Conservation (phyloP, 345 rosid species). For the Cardamine chenopodiifolia region DNA sequence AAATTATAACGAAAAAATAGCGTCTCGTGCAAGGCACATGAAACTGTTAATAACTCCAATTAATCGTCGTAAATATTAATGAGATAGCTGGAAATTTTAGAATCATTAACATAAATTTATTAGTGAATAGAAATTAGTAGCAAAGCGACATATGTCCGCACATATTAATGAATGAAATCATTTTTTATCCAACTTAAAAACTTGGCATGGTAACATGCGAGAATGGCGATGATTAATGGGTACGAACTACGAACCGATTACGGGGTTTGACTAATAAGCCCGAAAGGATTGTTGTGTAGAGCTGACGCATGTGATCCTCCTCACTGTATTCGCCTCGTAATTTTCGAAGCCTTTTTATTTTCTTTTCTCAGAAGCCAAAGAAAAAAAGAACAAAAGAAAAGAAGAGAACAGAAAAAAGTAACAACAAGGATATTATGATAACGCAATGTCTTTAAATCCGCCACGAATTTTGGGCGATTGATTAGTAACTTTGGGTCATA, state of each 20-base stretch:
- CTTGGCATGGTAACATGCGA: background rate
- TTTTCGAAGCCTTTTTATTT: background rate
- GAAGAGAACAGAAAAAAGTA: background rate
- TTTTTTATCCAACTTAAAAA: slow-evolving; percentile 1
- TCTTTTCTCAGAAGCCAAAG: background rate
- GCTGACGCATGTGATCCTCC: slow-evolving; percentile 30
- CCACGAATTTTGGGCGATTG: slow-evolving; percentile 34
- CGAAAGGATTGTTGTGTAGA: slow-evolving; percentile 4
- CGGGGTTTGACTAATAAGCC: slow-evolving; percentile 26
- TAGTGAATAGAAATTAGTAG: background rate
- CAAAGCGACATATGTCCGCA: slow-evolving; percentile 20
- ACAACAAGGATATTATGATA: slow-evolving; percentile 17
- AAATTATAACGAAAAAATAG: no score
- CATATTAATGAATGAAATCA: slow-evolving; percentile 1
- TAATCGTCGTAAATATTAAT: slow-evolving; percentile 20
- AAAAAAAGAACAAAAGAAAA: background rate
- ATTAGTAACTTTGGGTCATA: slow-evolving; percentile 12
- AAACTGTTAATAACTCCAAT: slow-evolving; percentile 19
- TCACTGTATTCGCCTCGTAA: slow-evolving; percentile 23
- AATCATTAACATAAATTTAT: slow-evolving; percentile 24
- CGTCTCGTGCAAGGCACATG: slow-evolving; percentile 35
- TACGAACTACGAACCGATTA: slow-evolving; percentile 15
- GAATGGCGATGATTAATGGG: background rate
- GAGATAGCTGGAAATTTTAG: slow-evolving; percentile 28
- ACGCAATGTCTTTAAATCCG: slow-evolving; percentile 33